Percentiles rank a stretch among this genome's conserved stretches.
These are phyloP conservation scores for Calocybe cyanea DNA, from an alignment of 768 basidiomycete genomes.

Conservation along the genomic window DNA sequence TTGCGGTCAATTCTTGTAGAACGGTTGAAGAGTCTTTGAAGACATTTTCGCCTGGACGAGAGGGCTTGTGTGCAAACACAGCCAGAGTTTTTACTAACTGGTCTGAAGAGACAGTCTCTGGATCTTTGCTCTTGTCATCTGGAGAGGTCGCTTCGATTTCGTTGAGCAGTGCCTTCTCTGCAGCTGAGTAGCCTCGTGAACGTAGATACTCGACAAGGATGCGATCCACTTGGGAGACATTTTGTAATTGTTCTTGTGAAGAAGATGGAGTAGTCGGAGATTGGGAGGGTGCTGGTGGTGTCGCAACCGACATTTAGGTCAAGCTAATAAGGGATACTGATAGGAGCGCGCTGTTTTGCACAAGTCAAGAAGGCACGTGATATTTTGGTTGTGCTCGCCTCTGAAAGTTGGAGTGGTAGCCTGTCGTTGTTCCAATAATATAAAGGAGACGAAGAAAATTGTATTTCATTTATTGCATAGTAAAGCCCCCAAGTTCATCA, in stretches of 20 bases:
- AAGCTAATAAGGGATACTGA: constrained; percentile 1
- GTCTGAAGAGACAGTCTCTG: constrained; percentile 41
- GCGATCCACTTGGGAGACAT: constrained; percentile 35
- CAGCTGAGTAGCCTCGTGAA: constrained; percentile 40
- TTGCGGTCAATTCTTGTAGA: constrained; percentile 61
- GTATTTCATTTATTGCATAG: too few species aligned
- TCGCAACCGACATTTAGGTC: constrained; percentile 24
- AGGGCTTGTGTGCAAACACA: constrained; percentile 66
- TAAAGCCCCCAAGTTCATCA: too few species aligned
- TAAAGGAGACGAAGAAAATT: too few species aligned
- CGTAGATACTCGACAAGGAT: constrained; percentile 47
- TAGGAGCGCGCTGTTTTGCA: not conserved
- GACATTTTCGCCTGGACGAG: constrained; percentile 64
- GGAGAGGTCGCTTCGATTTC: constrained; percentile 41
- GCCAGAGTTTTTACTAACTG: constrained; percentile 56
- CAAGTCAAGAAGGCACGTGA: constrained; percentile 27
- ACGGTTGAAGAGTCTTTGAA: constrained; percentile 65
- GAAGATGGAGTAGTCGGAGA: constrained; percentile 48
- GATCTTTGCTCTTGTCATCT: constrained; percentile 38
- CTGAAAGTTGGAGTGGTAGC: not conserved
- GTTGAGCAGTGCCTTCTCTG: constrained; percentile 46
- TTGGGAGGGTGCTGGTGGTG: constrained; percentile 48
- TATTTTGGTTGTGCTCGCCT: not conserved
- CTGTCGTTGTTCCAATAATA: constrained; percentile 3
- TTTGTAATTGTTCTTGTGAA: constrained; percentile 31